Evolutionary conservation across 1,284 basidiomycete species (phyloP).

Genomic region (Salmacisia buchloeana): DNA sequence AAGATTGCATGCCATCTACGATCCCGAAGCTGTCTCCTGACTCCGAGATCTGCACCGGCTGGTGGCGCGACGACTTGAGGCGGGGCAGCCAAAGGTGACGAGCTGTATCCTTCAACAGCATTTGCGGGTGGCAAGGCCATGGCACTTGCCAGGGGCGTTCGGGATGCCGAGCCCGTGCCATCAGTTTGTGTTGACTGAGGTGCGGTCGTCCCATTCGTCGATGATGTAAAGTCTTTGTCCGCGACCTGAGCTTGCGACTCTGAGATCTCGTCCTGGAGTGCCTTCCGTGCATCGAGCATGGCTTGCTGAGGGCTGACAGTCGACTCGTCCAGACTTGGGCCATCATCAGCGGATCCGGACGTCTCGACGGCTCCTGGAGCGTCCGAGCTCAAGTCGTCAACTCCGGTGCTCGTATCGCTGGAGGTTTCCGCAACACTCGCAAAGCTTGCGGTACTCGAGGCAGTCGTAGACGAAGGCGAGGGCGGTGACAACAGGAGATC

Average conservation of each 20-base stretch:
- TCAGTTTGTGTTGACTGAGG: neutral
- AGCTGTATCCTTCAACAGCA: neutral
- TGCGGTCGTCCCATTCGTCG: neutral
- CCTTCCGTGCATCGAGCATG: neutral
- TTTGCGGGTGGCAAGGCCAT: neutral
- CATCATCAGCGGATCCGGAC: neutral
- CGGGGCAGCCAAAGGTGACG: neutral
- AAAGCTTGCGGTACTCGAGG: neutral
- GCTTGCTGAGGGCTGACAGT: neutral
- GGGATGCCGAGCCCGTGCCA: neutral
- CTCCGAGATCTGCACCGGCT: neutral
- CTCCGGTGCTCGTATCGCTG: neutral
- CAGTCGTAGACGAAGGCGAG: neutral
- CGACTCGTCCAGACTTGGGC: neutral
- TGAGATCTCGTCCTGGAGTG: neutral
- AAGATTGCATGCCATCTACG: slow-evolving; percentile 44
- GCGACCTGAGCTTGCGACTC: neutral
- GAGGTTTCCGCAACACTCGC: neutral
- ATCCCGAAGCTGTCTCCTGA: slow-evolving; percentile 6
- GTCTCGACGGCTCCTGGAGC: neutral
- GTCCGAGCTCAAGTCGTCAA: neutral
- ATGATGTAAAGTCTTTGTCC: neutral
- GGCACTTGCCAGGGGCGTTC: neutral
- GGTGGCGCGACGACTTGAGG: neutral
- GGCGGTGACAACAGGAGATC: neutral